Base-by-base conservation (phyloP, 495 filamentous ascomycete species). In the Aspergillus taichungensis region DNA sequence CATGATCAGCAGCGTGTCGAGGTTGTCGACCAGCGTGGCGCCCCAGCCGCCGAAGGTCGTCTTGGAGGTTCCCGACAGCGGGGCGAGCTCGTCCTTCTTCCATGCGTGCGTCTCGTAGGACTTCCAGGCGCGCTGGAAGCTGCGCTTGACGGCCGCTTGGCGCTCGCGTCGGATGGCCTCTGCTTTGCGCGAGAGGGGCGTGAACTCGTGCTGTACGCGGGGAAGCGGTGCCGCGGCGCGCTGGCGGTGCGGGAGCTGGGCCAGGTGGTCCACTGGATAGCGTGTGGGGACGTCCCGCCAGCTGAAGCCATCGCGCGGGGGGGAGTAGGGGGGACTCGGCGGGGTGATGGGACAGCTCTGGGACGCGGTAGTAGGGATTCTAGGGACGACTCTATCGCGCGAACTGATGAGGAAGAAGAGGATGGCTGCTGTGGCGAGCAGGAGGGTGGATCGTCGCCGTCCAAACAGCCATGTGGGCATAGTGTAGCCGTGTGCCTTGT, bases 1-100 rank as follows among this genome's bases (percentile, higher is more conserved):
- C 85, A 92, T 90, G 48, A 95, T 90, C 82, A 85, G 91, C 12
- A 95, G 66, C 0, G 86, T 91, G 56, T 95, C 88, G n/a, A 95
- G 68, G 18, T 82, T 68, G 62, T 94, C 88, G 8, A 94, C 82
- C 39, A 95, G 57, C 4, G 85, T 91, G 3, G 85, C 83, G 27
- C 81, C 84, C 88, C 88, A 94, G 13, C 83, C 84, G 50, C 81
- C 85, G 52, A 92, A 89, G 1, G 77, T 79, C 55, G 92, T 68
- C 63, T 62, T 18, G 59, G 53, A 72, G n/a, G 54, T 52, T 5
- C 70, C 76, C 0, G 72, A 72, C 1, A 87, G 45, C 1, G 86
- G 86, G 37, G 60, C 63, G 8, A 88, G 62, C 44, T 86, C 84
- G 51, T 90, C 86, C 34, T 75, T 71, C 45, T 68, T 53, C 84